Conservation (phyloP, 148 eudicot species). For the Chenopodium formosanum region DNA sequence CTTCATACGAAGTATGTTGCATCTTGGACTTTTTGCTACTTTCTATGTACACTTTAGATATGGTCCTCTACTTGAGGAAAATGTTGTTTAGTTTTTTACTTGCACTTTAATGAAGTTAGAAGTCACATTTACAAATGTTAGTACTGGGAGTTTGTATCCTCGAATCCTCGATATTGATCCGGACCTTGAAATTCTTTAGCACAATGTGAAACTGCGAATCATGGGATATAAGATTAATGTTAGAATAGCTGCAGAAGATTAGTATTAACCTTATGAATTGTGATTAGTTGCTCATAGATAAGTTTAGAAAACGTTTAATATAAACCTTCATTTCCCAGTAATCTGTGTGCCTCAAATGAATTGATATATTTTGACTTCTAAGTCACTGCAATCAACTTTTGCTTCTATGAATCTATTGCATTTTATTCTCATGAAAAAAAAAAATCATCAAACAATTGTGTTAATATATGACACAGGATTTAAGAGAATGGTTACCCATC, state of each 20-base stretch:
- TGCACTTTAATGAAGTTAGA: background rate
- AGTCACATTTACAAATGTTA: background rate
- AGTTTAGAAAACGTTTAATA: background rate
- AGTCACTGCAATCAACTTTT: too few relatives aligned
- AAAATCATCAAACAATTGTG: background rate
- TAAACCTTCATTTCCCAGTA: background rate
- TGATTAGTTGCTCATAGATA: background rate
- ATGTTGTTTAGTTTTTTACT: background rate
- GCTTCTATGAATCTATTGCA: too few relatives aligned
- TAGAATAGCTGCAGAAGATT: background rate
- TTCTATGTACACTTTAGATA: background rate
- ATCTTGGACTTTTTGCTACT: slow-evolving; percentile 14
- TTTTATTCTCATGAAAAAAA: too few relatives aligned
- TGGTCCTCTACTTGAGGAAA: background rate
- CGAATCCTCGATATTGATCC: background rate
- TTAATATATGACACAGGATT: slow-evolving; percentile 14
- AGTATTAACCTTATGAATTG: background rate
- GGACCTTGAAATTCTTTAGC: background rate
- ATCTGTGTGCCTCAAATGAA: slow-evolving; percentile 5
- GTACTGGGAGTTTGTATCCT: background rate
- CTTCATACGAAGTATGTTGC: background rate
- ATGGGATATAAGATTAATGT: background rate
- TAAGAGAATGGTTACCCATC: slow-evolving; percentile 47
- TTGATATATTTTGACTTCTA: too few relatives aligned
- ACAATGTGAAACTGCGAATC: background rate